Base-by-base conservation (phyloP, 148 eudicot genomes). In the Arctostaphylos glauca region DNA sequence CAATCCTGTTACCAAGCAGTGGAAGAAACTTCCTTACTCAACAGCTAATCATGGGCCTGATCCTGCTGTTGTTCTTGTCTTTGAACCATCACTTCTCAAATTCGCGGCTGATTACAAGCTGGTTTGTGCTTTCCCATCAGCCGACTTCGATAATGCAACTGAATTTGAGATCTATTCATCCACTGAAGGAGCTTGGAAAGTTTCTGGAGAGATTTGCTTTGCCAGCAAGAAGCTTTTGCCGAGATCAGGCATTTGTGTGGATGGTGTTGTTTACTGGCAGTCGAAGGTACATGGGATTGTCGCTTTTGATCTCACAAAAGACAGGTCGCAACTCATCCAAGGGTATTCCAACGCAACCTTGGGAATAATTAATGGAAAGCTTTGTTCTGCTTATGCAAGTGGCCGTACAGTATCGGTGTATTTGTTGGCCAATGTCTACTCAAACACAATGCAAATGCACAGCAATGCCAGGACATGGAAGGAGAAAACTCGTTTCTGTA, bases 111-210 rank as follows among this genome's bases (percentile, higher is more conserved):
- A 88, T 38, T 93, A 84, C 78, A 89, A 90, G 81, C 83, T 90
- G 9, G 78, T 91, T 6, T 90, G 94, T 79, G 81, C 89, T 81
- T 91, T 89, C 71, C 84, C 87, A 3, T 86, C 92, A 53, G 54
- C 44, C 14, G 91, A 92, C 78, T 84, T 91, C 58, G 92, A 87
- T 54, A 84, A 86, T 67, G 93, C 90, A 2, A 87, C 80, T 80
- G 90, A 90, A 80, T 93, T 93, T 82, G 97, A 93, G 54, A 86
- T 93, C 46, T 93, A 91, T 77, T 88, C 90, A 23, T 93, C 94
- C 2, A 9, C 21, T 5, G 87, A 85, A 23, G 88, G 84, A 64
- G 83, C 93, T 21, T 93, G 97, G 97, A 86, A 82, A 68, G 70
- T 86, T 75, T 85, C 89, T 49, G 73, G 84, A 4, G 92, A 90